Evolutionary conservation across 768 basidiomycete genomes (phyloP), one percentile per base, ranked within the genome.

Genomic region (Phaeotremella skinneri): DNA sequence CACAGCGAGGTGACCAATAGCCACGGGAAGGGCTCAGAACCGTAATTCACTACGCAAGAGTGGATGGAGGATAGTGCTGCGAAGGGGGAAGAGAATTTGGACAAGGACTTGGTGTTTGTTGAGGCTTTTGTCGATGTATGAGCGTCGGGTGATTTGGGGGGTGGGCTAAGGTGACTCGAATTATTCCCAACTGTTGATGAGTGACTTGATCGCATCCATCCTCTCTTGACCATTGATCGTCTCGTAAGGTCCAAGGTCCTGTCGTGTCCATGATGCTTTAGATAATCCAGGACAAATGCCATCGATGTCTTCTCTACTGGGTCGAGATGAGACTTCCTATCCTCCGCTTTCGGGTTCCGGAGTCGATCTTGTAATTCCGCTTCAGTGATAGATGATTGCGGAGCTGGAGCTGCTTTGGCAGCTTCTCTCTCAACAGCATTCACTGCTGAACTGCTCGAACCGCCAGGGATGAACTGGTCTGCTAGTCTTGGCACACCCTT

Each of bases 241-340:
- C 84, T 81, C 68, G 92, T 85, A 1, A 87, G 83, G 17, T 82
- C 80, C 4, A 87, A 84, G 0, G 90, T 85, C 37, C 82, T 83
- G 16, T 83, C 83, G 69, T 90, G 91, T 7, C 91, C 91, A 64
- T 91, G 87, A 74, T 93, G 91, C 2, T 85, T 81, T 31, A 96
- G 82, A 73, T 92, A 92, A 23, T 85, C 83, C 37, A 87, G 72
- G 9, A 93, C 85, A 21, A 96, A 84, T 27, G 85, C 83, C 51
- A 87, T 86, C 21, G 90, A 81, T 20, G 85, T 82, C 25, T 79
- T 78, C 72, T 84, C 85, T 51, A 82, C 78, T 21, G 54, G 20
- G 49, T 55, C 56, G 7, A 6, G 21, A 20, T 7, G 13, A n/a
- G n/a, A n/a, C n/a, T n/a, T n/a, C n/a, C n/a, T n/a, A n/a, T n/a